These are phyloP conservation scores for Wickerhamomyces alni DNA, from an alignment of 805 yeast genomes.

Conservation along the genomic window DNA sequence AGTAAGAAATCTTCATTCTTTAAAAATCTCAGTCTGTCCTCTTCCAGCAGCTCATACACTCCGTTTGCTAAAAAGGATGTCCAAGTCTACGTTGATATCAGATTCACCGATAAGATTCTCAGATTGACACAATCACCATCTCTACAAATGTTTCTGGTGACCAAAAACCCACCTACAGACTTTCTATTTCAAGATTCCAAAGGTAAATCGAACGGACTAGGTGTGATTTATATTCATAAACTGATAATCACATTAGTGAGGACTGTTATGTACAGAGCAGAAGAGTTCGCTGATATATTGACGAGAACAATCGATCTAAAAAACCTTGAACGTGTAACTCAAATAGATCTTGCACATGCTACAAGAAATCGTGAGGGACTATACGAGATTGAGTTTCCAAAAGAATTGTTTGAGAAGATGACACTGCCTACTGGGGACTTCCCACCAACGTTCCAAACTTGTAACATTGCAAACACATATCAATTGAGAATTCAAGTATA, in stretches of 20 bases:
- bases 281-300: background rate
- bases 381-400: background rate
- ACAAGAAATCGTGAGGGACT: background rate
- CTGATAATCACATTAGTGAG: slow-evolving; percentile 1
- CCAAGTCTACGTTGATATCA: background rate
- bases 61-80: background rate
- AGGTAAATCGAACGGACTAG: slow-evolving; percentile 3
- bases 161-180: background rate
- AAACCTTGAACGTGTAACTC: background rate
- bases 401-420: background rate
- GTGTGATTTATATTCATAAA: slow-evolving; percentile 3
- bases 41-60: background rate
- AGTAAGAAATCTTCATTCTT: no score
- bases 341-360: background rate
- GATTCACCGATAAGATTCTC: background rate
- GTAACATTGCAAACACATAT: slow-evolving; percentile 48
- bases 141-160: slow-evolving; percentile 13
- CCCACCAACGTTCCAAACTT: slow-evolving; percentile 47
- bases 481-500: slow-evolving; percentile 29
- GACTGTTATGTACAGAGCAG: background rate
- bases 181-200: background rate
- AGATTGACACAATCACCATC: background rate
- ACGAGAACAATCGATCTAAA: background rate
- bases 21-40: background rate
- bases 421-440: slow-evolving; percentile 24